Evolutionary conservation across 306 rosid species (phyloP).

Genomic region (Benincasa hispida): DNA sequence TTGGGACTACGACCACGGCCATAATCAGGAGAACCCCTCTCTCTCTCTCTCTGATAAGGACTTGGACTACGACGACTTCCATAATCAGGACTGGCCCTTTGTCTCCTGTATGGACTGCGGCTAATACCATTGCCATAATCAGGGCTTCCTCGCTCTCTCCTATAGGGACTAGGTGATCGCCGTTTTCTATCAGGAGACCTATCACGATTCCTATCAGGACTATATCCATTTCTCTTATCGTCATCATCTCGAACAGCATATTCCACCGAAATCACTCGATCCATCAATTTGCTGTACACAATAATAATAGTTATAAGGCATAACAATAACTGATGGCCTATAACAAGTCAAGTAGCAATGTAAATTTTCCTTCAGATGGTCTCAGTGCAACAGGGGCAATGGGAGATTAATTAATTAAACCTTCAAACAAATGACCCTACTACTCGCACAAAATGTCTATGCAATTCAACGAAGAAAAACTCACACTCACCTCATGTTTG

Average conservation of each 20-base stretch:
- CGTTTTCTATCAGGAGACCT: conserved; percentile 63
- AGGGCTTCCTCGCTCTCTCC: conserved; percentile 89
- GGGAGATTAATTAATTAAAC: not conserved
- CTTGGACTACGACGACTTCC: conserved; percentile 59
- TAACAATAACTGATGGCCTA: not conserved
- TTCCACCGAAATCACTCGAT: conserved; percentile 91
- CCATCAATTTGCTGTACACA: conserved; percentile 74
- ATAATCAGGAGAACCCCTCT: conserved; percentile 42
- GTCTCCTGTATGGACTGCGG: conserved; percentile 50
- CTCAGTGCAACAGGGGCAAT: not conserved
- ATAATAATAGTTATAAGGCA: conserved; percentile 2
- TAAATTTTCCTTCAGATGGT: not conserved
- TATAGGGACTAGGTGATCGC: conserved; percentile 83
- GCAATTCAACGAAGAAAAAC: not conserved
- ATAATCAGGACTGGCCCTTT: conserved; percentile 72
- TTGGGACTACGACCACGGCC: conserved; percentile 47
- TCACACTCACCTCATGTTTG: conserved; percentile 67
- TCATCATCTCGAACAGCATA: conserved; percentile 84
- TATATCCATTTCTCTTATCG: conserved; percentile 58
- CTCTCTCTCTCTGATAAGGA: conserved; percentile 35
- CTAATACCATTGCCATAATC: conserved; percentile 87
- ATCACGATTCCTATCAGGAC: conserved; percentile 72
- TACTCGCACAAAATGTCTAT: not conserved
- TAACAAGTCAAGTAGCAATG: not conserved
- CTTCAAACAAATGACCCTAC: not conserved